These are phyloP conservation scores for Geum urbanum DNA, from an alignment of 306 rosid genomes.

Conservation along the genomic window DNA sequence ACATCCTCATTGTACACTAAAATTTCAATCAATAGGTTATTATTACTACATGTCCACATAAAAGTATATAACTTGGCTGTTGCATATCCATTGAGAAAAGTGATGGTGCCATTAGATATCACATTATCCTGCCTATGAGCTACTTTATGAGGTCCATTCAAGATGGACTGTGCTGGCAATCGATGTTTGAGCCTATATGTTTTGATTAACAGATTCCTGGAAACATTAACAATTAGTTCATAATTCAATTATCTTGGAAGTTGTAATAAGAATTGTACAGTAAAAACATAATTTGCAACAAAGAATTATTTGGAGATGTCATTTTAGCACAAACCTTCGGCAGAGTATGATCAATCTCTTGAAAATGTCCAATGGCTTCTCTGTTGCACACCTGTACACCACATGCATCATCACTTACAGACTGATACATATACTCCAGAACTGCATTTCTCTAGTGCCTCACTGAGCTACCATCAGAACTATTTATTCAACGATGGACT, in stretches of 20 bases:
- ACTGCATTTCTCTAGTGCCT: constrained; percentile 52
- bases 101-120: constrained; percentile 42
- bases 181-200: constrained; percentile 35
- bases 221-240: constrained; percentile 2
- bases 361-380: constrained; percentile 35
- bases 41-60: too few species aligned
- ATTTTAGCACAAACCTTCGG: constrained; percentile 42
- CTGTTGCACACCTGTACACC: constrained; percentile 48
- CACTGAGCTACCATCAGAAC: constrained; percentile 34
- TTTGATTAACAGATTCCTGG: constrained; percentile 43
- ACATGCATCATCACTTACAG: constrained; percentile 48
- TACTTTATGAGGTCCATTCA: constrained; percentile 41
- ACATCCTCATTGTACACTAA: too few species aligned
- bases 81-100: too few species aligned
- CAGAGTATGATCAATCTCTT: constrained; percentile 30
- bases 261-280: not conserved
- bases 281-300: constrained; percentile 8
- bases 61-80: too few species aligned
- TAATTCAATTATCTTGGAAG: not conserved
- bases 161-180: constrained; percentile 26
- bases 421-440: constrained; percentile 50
- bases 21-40: too few species aligned
- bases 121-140: constrained; percentile 37
- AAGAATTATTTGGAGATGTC: constrained; percentile 19
- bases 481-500: constrained; percentile 14